phyloP scores from a whole-genome alignment of 345 rosid species.

The Citrus australasica region DNA sequence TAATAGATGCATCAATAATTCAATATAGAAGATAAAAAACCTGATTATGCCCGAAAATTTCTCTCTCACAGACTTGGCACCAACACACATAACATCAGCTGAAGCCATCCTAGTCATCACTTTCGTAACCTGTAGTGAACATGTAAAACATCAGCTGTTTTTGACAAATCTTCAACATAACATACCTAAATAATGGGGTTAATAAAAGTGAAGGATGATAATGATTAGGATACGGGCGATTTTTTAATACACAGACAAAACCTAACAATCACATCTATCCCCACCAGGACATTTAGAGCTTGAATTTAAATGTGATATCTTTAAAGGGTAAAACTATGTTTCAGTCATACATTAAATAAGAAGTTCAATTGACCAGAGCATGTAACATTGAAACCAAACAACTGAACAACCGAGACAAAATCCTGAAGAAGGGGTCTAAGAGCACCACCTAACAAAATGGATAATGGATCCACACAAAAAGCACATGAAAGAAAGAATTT shows the following conservation, averaged over 20 bases:
- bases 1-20: background rate
- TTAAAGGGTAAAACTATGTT: background rate
- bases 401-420: background rate
- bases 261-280: background rate
- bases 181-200: background rate
- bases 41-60: conserved; percentile 81
- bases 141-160: background rate
- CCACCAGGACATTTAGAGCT: background rate
- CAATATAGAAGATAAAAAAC: conserved; percentile 23
- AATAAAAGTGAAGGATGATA: background rate
- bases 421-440: background rate
- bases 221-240: background rate
- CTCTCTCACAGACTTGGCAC: conserved; percentile 69
- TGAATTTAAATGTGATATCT: background rate
- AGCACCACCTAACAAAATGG: background rate
- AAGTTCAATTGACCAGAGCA: background rate
- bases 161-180: background rate
- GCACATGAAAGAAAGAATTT: background rate
- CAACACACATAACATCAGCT: conserved; percentile 85
- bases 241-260: background rate
- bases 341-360: background rate
- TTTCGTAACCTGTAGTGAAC: conserved; percentile 62
- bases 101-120: conserved; percentile 78
- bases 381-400: background rate
- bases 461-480: background rate